phyloP scores from a whole-genome alignment of 495 filamentous ascomycete species.

The Tetracladium setigerum region DNA sequence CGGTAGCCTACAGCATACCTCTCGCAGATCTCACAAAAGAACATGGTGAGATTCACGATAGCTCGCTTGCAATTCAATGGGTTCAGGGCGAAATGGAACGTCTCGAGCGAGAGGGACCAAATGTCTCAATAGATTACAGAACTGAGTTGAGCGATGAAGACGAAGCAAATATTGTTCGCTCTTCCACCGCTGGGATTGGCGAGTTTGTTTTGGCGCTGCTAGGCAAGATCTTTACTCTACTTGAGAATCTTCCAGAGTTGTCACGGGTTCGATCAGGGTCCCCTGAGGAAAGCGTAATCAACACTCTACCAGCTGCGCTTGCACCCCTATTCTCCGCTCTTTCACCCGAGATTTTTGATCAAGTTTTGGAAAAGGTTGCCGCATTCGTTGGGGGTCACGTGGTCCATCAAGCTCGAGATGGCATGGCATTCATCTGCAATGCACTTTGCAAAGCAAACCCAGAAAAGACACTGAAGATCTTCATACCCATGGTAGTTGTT shows the following conservation, averaged over 20 bases:
- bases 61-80: conserved; percentile 84
- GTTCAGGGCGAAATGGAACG: conserved; percentile 86
- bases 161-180: conserved; percentile 87
- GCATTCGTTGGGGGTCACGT: conserved; percentile 93
- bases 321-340: conserved; percentile 84
- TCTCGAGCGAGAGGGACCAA: conserved; percentile 81
- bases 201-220: conserved; percentile 88
- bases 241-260: conserved; percentile 92
- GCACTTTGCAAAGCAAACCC: conserved; percentile 90
- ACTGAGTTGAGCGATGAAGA: conserved; percentile 75
- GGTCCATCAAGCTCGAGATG: conserved; percentile 93
- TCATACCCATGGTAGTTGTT: conserved; percentile 81
- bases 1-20: conserved; percentile 89
- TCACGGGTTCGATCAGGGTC: conserved; percentile 79
- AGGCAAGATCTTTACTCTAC: conserved; percentile 86
- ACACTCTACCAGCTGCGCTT: conserved; percentile 87
- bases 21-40: conserved; percentile 74
- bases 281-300: conserved; percentile 95
- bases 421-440: conserved; percentile 98
- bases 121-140: conserved; percentile 78
- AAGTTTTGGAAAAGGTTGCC: conserved; percentile 83
- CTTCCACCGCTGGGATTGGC: conserved; percentile 86
- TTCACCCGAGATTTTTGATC: conserved; percentile 90
- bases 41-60: conserved; percentile 60
- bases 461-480: conserved; percentile 79